Conservation (phyloP, 2,329 filamentous ascomycete genomes). For the Emmonsia crescens region DNA sequence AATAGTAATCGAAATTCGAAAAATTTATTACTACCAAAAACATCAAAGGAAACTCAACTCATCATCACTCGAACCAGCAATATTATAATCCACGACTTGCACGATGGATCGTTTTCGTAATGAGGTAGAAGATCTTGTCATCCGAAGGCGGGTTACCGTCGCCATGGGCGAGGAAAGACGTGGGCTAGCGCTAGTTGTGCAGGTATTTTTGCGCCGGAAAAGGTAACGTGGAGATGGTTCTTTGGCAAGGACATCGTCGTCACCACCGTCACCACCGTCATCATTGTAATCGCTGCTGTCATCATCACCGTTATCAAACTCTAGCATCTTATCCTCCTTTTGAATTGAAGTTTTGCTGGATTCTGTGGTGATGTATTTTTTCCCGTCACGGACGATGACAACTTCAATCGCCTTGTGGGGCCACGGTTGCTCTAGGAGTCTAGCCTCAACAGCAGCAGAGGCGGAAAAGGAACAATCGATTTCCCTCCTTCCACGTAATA, state of each 20-base stretch:
- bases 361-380: neutral
- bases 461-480: neutral
- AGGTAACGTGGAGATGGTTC: neutral
- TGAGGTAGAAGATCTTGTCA: neutral
- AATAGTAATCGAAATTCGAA: neutral
- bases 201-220: neutral
- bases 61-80: constrained; percentile 2
- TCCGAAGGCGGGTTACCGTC: neutral
- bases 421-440: neutral
- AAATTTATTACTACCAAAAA: neutral
- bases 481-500: neutral
- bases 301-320: neutral
- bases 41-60: constrained; percentile 5
- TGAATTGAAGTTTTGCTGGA: neutral
- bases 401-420: neutral
- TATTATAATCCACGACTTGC: neutral
- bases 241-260: constrained; percentile 1
- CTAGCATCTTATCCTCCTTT: neutral
- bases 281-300: neutral
- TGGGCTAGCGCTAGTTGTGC: neutral
- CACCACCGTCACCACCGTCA: neutral
- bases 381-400: neutral
- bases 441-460: neutral
- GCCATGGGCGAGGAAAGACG: neutral
- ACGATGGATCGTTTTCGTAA: neutral